Base-by-base conservation (phyloP, 1,284 basidiomycete species). In the Boletellus deceptivus region DNA sequence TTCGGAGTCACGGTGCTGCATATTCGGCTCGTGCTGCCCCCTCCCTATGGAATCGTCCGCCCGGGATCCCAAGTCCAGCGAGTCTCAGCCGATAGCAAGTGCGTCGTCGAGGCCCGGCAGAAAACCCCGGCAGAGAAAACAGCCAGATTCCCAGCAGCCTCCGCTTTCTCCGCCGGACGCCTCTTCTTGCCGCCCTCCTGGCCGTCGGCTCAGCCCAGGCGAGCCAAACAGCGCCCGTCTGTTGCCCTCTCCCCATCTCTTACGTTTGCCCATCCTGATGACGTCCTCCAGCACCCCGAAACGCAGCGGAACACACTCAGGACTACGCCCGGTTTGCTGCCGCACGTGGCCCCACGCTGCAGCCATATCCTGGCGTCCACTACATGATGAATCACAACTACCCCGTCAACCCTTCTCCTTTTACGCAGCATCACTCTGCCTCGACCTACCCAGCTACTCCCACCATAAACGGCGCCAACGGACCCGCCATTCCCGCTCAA, bases 331-430 rank as follows among this genome's bases (percentile, higher is more conserved):
- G 61, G 48, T 55, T 64, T 56, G 55, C 68, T 53, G 56, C 69
- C 57, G 67, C 67, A 61, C 73, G 75, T 61, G 70, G 74, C 45
- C 71, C 75, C 49, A 67, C 76, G 54, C 72, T 77, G 48, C 80
- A 80, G 63, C 76, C 79, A 33, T 79, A 80, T 65, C 77, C 79
- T 41, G 72, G 69, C 24, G 66, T 72, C 9, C 59, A 59, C 40
- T 72, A 76, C 55, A 74, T 83, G 63, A 88, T 88, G 84, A 85
- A 85, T 60, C 80, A 78, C 59, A 67, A 62, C 74, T 57, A 86
- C 63, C 75, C 78, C 35, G 72, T 80, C 56, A 80, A 79, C 55
- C 78, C 80, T 49, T 75, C 83, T 24, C 77, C 79, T 17, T 86
- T 79, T 62, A 64, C 79, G 52, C 80, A 80, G 52, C 74, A 78